Evolutionary conservation across 768 basidiomycete genomes (phyloP).

Genomic region (Pleurotus eryngii): DNA sequence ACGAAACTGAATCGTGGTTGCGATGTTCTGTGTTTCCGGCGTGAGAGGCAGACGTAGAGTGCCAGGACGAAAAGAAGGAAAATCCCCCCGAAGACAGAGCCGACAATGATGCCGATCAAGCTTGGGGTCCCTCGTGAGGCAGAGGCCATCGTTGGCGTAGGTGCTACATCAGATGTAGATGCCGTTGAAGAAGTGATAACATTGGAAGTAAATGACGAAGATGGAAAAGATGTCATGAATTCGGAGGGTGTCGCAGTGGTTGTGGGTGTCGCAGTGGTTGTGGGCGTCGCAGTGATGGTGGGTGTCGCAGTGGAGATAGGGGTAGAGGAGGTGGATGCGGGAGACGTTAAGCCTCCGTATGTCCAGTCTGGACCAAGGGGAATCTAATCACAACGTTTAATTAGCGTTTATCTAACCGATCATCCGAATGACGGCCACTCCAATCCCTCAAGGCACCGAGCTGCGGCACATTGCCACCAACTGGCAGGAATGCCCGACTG

Average conservation of each 20-base stretch:
- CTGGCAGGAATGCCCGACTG: not conserved
- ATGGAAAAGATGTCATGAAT: slow-evolving; percentile 24
- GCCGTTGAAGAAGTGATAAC: slow-evolving; percentile 19
- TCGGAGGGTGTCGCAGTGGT: slow-evolving; percentile 22
- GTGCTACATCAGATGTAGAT: slow-evolving; percentile 19
- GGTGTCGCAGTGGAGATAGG: slow-evolving; percentile 18
- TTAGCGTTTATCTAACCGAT: too few relatives aligned
- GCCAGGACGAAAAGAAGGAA: slow-evolving; percentile 48
- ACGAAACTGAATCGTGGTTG: slow-evolving; percentile 26
- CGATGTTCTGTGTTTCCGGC: slow-evolving; percentile 39
- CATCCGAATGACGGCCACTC: not conserved
- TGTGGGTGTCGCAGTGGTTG: slow-evolving; percentile 22
- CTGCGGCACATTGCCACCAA: slow-evolving; percentile 1
- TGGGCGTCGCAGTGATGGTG: slow-evolving; percentile 18
- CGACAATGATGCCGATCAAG: slow-evolving; percentile 56
- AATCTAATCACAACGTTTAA: slow-evolving; percentile 42
- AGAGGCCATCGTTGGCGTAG: slow-evolving; percentile 14
- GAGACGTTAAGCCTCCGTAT: slow-evolving; percentile 71
- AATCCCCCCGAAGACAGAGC: slow-evolving; percentile 56
- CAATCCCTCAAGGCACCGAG: not conserved
- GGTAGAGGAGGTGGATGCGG: slow-evolving; percentile 38
- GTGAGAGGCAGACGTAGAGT: slow-evolving; percentile 44
- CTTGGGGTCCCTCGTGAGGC: not conserved
- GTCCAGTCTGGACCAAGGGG: slow-evolving; percentile 71
- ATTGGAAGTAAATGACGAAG: slow-evolving; percentile 21